phyloP scores from a whole-genome alignment of 345 rosid species.

The Salix dunnii region DNA sequence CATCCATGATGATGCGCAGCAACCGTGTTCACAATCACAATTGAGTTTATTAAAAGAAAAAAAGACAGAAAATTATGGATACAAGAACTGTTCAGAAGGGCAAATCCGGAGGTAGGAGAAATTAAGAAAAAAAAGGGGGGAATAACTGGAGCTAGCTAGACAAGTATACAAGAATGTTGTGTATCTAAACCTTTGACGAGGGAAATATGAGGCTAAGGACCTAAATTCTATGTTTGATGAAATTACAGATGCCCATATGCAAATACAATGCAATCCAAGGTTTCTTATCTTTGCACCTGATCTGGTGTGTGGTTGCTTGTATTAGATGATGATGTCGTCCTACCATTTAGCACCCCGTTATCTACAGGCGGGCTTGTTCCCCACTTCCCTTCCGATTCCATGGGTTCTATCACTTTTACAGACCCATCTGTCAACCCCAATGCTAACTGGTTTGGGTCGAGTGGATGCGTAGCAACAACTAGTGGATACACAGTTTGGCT shows the following conservation, averaged over 20 bases:
- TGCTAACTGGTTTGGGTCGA: conserved; percentile 69
- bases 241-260: conserved; percentile 17
- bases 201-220: conserved; percentile 17
- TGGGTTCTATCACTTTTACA: conserved; percentile 69
- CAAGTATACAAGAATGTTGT: conserved; percentile 34
- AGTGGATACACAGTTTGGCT: conserved; percentile 60
- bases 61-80: background rate
- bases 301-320: conserved; percentile 76
- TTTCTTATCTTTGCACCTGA: conserved; percentile 57
- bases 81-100: conserved; percentile 16
- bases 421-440: conserved; percentile 67
- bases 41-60: conserved; percentile 7
- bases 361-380: conserved; percentile 55
- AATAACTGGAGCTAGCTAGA: conserved; percentile 6
- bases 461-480: conserved; percentile 77
- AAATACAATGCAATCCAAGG: conserved; percentile 4
- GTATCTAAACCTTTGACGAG: conserved; percentile 15
- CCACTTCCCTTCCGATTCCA: conserved; percentile 71
- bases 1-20: background rate
- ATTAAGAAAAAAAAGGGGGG: background rate
- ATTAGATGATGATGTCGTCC: conserved; percentile 69
- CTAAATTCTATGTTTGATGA: conserved; percentile 23
- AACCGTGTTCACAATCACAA: conserved; percentile 4
- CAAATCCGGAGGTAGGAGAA: background rate
- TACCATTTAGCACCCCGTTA: conserved; percentile 57